These are phyloP conservation scores for Fusarium domesticum DNA, from an alignment of 2,329 filamentous ascomycete genomes.

Conservation along the genomic window DNA sequence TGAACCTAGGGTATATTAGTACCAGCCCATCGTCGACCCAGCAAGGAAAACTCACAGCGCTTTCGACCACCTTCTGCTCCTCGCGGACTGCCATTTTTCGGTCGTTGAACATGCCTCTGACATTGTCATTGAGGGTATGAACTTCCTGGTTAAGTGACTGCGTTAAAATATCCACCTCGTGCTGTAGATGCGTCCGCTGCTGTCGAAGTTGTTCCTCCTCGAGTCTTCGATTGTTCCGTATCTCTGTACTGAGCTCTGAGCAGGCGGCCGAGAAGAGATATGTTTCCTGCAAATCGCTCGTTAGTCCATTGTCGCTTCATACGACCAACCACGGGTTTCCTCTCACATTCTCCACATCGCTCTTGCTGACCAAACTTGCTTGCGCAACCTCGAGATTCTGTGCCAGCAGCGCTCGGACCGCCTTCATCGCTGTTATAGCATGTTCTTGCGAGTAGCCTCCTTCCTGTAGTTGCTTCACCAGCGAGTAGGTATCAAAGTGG, in stretches of 20 bases:
- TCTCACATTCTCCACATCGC: constrained; percentile 76
- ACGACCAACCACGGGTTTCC: neutral
- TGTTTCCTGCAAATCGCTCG: constrained; percentile 55
- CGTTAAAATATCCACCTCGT: constrained; percentile 89
- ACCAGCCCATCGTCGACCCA: too few relatives aligned
- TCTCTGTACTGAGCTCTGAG: constrained; percentile 83
- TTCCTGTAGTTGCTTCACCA: constrained; percentile 76
- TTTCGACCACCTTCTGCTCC: constrained; percentile 82
- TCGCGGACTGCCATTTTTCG: constrained; percentile 87
- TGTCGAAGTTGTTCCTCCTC: constrained; percentile 79
- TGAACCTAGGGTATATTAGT: too few relatives aligned
- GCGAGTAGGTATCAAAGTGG: constrained; percentile 91
- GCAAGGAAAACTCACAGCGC: constrained; percentile 54
- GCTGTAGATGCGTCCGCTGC: constrained; percentile 81
- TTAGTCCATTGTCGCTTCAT: constrained; percentile 12
- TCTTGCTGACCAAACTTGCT: constrained; percentile 79
- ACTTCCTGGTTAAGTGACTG: constrained; percentile 85
- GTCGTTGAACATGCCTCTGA: constrained; percentile 96
- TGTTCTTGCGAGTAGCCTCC: constrained; percentile 72
- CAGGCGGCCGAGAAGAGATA: constrained; percentile 95
- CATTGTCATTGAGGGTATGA: constrained; percentile 75
- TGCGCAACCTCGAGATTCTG: constrained; percentile 79
- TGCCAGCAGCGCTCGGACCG: constrained; percentile 71
- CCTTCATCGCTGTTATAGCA: constrained; percentile 88
- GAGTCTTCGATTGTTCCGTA: constrained; percentile 71